A percentile compares a stretch with the other conserved stretches of the same genome.
Conservation (phyloP, 441 rosid genomes). For the Populus hybrid region DNA sequence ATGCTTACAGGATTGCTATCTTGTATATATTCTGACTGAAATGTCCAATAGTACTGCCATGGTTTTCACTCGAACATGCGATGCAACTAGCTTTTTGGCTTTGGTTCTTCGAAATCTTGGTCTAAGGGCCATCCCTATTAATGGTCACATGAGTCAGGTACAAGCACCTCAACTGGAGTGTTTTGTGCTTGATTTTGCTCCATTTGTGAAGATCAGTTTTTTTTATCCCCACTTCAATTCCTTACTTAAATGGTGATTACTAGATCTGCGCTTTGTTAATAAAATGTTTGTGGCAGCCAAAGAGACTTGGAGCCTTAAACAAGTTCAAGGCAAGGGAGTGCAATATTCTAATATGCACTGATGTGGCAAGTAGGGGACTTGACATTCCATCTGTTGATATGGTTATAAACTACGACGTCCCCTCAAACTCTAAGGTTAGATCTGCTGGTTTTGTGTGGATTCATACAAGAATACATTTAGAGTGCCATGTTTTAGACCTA, state of each 20-base stretch:
- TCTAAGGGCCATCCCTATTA: conserved; percentile 89
- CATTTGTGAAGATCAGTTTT: not conserved
- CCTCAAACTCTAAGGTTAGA: conserved; percentile 80
- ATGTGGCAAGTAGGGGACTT: conserved; percentile 97
- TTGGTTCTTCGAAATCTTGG: conserved; percentile 85
- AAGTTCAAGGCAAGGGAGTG: conserved; percentile 97
- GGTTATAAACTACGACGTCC: conserved; percentile 86
- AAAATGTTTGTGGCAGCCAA: conserved; percentile 47
- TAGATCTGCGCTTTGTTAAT: not conserved
- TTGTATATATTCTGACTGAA: conserved; percentile 78
- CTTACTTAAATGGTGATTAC: not conserved
- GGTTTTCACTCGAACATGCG: conserved; percentile 97
- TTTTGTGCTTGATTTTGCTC: not conserved
- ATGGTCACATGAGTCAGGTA: conserved; percentile 98
- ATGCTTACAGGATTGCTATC: conserved; percentile 81
- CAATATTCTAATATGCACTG: conserved; percentile 87
- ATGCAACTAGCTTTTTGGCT: conserved; percentile 74
- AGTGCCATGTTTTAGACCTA: conserved; percentile 2
- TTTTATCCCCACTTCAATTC: not conserved
- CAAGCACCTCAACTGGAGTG: not conserved
- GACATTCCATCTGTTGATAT: conserved; percentile 93
- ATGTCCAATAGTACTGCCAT: conserved; percentile 73
- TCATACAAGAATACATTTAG: not conserved
- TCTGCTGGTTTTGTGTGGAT: not conserved
- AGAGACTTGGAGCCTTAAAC: conserved; percentile 92